Evolutionary conservation across 305 asterid genomes (phyloP), one percentile per base, ranked within the genome.

Genomic region (Rubia peregrina): DNA sequence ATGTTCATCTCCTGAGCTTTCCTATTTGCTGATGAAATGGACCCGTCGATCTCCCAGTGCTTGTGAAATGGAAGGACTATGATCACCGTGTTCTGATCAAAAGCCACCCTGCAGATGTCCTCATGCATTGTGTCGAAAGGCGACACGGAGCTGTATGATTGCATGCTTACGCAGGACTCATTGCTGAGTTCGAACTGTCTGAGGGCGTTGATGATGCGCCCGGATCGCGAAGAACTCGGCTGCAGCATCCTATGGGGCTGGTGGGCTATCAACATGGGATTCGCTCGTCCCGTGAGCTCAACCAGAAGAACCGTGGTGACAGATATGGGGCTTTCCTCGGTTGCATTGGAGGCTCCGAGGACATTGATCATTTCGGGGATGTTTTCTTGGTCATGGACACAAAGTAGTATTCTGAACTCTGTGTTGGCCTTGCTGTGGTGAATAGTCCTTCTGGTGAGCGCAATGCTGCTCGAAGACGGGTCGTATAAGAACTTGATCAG

Each of bases 31-130:
- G 83, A 72, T 36, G 85, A 91, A 3, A 91, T 74, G 7, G 95
- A 83, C 2, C 96, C 97, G 70, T 91, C 96, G 59, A 91, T 85
- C 61, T 82, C 94, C 90, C 95, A 88, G 30, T 73, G 84, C 77
- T 84, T 89, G 84, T 89, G 96, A 67, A 88, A 91, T 0, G 96
- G 98, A 1, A 91, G 83, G 33, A 91, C 80, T 64, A 88, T 44
- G 3, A 91, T 68, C 10, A 77, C 85, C 1, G 87, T 89, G 8
- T 70, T 75, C 60, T 89, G 88, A 72, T 88, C 95, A 0, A 85
- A 26, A 0, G 92, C 88, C 9, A 89, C 69, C 0, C 89, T 79
- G 30, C 79, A 83, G 8, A 91, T 74, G 71, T 91, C 98, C 0
- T 84, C 91, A 30, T 89, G 89, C 85, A 87, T 81, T 3, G 83